Percentiles rank a stretch among this genome's conserved stretches.
Evolutionary conservation across 164 flowering plant genomes (phyloP).

Genomic region (Berberis thunbergii): DNA sequence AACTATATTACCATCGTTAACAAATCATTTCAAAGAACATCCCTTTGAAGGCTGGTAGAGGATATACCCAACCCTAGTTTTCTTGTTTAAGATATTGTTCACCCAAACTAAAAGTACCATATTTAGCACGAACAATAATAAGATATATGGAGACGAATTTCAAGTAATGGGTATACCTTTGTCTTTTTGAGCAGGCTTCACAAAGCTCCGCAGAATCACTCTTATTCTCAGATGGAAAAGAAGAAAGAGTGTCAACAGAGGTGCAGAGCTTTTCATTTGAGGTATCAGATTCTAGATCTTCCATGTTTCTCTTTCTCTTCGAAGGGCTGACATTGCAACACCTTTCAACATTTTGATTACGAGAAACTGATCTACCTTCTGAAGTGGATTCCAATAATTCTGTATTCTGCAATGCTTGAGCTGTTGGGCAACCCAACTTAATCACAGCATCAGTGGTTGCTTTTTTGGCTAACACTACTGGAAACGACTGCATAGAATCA

Average conservation of each 20-base stretch:
- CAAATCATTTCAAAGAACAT: background rate
- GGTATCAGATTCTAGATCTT: conserved; percentile 20
- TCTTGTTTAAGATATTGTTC: background rate
- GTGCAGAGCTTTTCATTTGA: conserved; percentile 17
- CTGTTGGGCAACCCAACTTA: conserved; percentile 6
- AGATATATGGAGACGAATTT: background rate
- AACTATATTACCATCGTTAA: no score
- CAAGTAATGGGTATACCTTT: conserved; percentile 22
- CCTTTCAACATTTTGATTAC: conserved; percentile 5
- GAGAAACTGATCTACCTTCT: conserved; percentile 8
- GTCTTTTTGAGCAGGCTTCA: conserved; percentile 21
- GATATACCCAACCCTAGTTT: background rate
- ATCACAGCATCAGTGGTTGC: conserved; percentile 8
- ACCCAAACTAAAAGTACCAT: background rate
- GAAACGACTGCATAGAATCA: conserved; percentile 7
- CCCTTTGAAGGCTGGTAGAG: background rate
- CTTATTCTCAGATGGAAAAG: conserved; percentile 12
- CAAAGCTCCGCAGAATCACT: conserved; percentile 9
- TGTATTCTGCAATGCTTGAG: conserved; percentile 11
- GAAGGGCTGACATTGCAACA: conserved; percentile 1
- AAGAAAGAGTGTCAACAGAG: conserved; percentile 8
- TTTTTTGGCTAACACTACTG: conserved; percentile 6
- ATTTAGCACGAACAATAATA: background rate
- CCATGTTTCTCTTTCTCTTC: conserved; percentile 14
- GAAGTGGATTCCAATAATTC: conserved; percentile 9